These are phyloP conservation scores for Curvularia sp. DNA, from an alignment of 2,329 filamentous ascomycete genomes.

Conservation along the genomic window DNA sequence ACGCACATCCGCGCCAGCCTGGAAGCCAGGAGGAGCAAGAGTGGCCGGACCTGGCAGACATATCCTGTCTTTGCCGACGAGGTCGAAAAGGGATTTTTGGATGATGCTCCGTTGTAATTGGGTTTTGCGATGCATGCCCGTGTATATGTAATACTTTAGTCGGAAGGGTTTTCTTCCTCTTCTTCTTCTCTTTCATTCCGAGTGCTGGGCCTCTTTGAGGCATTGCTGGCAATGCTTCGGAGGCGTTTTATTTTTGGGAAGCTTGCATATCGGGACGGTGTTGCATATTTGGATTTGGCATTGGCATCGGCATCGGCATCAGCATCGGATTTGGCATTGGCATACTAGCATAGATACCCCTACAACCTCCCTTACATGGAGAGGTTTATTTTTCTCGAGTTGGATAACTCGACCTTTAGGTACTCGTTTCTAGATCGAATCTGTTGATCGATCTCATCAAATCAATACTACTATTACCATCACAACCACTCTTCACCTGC, in stretches of 20 bases:
- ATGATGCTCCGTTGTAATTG: conserved; percentile 18
- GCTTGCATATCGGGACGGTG: not conserved
- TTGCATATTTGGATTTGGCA: not conserved
- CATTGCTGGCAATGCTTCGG: not conserved
- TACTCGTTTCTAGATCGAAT: not conserved
- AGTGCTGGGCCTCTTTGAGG: not conserved
- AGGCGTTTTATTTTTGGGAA: not conserved
- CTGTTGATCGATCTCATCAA: not conserved
- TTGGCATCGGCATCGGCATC: conserved; percentile 1
- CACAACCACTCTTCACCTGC: not conserved
- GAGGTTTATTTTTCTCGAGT: not conserved
- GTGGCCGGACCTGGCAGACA: conserved; percentile 2
- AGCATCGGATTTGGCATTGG: conserved; percentile 1
- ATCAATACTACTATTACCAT: not conserved
- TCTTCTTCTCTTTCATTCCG: not conserved
- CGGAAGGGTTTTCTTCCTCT: not conserved
- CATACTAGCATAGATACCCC: conserved; percentile 5
- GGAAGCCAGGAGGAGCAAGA: conserved; percentile 17
- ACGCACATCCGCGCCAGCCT: conserved; percentile 24
- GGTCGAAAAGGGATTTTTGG: conserved; percentile 20
- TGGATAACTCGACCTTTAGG: not conserved
- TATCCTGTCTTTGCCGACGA: conserved; percentile 24
- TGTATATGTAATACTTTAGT: not conserved
- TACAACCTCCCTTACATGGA: not conserved
- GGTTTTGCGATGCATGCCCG: too few species aligned